Evolutionary conservation across 768 basidiomycete genomes (phyloP).

Genomic region (Lactifluus piperatus): DNA sequence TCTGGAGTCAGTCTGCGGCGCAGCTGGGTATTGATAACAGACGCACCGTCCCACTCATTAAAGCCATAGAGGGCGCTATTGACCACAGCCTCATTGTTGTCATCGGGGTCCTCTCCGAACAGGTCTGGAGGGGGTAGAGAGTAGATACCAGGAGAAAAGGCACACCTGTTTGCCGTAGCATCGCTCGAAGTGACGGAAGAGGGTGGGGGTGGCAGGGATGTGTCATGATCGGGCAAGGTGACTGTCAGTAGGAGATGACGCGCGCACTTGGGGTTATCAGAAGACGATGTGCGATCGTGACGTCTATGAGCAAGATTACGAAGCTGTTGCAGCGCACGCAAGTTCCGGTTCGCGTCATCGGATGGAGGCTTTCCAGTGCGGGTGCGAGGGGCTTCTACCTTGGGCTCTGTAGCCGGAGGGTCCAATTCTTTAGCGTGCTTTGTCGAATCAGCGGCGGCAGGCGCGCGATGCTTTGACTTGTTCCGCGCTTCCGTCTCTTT

Average conservation of each 20-base stretch:
- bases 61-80: slow-evolving; percentile 40
- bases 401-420: background rate
- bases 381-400: background rate
- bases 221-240: slow-evolving; percentile 24
- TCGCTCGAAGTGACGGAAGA: slow-evolving; percentile 33
- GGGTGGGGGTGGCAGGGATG: slow-evolving; percentile 26
- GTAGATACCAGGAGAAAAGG: slow-evolving; percentile 36
- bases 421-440: slow-evolving; percentile 5
- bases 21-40: background rate
- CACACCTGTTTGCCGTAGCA: slow-evolving; percentile 33
- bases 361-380: background rate
- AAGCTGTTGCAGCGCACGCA: slow-evolving; percentile 22
- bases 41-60: slow-evolving; percentile 43
- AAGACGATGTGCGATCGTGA: slow-evolving; percentile 24
- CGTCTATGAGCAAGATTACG: slow-evolving; percentile 24
- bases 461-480: background rate
- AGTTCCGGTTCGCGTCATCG: slow-evolving; percentile 10
- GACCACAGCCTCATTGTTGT: slow-evolving; percentile 15
- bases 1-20: background rate
- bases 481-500: slow-evolving; percentile 9
- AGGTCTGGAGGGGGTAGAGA: slow-evolving; percentile 29
- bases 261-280: slow-evolving; percentile 24
- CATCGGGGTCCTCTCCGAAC: slow-evolving; percentile 21
- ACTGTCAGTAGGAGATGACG: slow-evolving; percentile 48
- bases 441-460: background rate